Evolutionary conservation across 306 rosid genomes (phyloP).

Genomic region (Vigna angularis): DNA sequence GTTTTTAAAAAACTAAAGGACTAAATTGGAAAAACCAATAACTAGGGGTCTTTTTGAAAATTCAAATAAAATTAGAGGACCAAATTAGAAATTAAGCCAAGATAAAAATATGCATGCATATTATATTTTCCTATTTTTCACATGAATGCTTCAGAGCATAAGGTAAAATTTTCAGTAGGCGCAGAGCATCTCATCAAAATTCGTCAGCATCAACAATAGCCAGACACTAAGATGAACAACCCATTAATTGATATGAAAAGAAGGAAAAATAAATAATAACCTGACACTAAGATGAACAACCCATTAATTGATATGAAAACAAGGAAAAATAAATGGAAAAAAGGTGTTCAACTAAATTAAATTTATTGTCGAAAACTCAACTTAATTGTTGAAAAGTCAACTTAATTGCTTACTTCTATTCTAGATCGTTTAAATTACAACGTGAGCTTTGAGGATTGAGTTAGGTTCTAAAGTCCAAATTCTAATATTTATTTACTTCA

Average conservation of each 20-base stretch:
- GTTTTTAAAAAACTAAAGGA: too few relatives aligned
- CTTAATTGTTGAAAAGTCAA: not conserved
- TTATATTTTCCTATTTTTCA: conserved; percentile 2
- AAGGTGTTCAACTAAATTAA: not conserved
- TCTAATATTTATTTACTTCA: not conserved
- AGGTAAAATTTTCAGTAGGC: not conserved
- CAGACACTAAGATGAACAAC: not conserved
- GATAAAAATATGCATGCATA: conserved; percentile 13
- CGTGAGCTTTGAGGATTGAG: not conserved
- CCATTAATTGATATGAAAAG: conserved; percentile 11
- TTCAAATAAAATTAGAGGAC: too few relatives aligned
- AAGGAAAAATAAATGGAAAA: conserved; percentile 24
- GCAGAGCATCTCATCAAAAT: conserved; percentile 14
- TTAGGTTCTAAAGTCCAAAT: not conserved
- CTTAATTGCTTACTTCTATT: not conserved
- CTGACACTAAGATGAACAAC: conserved; percentile 1
- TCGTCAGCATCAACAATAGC: conserved; percentile 4
- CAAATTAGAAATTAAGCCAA: not conserved
- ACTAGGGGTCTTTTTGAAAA: too few relatives aligned
- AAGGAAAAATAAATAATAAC: conserved; percentile 9
- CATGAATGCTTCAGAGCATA: not conserved
- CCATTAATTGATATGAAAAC: conserved; percentile 10
- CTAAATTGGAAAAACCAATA: too few relatives aligned
- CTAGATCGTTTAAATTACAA: not conserved
- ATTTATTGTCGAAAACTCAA: not conserved